phyloP scores from a whole-genome alignment of 1,284 basidiomycete species.

The Meira nashicola region DNA sequence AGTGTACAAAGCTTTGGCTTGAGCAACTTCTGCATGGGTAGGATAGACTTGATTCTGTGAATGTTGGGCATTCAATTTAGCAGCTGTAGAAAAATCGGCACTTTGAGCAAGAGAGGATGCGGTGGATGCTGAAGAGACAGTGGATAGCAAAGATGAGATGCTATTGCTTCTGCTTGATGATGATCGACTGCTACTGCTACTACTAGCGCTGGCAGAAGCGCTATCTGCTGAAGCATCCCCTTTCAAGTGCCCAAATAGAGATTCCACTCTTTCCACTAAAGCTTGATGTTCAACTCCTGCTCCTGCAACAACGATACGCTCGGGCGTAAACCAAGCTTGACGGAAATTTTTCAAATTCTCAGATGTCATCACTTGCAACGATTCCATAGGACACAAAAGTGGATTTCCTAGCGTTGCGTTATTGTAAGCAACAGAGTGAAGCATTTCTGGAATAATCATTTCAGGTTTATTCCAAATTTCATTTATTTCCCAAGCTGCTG shows the following conservation, averaged over 20 bases:
- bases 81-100: neutral
- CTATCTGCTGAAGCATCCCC: conserved; percentile 12
- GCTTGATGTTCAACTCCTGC: conserved; percentile 85
- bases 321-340: conserved; percentile 81
- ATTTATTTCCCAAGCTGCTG: conserved; percentile 85
- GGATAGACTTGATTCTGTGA: neutral
- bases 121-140: neutral
- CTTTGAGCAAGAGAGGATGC: neutral
- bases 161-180: neutral
- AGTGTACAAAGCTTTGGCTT: conserved; percentile 66
- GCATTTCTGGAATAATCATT: conserved; percentile 85
- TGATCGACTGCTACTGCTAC: neutral
- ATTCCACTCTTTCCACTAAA: conserved; percentile 76
- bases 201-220: neutral
- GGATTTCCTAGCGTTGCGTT: conserved; percentile 79
- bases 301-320: conserved; percentile 88
- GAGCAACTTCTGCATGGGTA: neutral
- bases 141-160: neutral
- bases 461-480: conserved; percentile 87
- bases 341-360: conserved; percentile 66
- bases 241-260: conserved; percentile 68
- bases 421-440: conserved; percentile 80
- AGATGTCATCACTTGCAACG: conserved; percentile 68
- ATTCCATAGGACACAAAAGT: conserved; percentile 78
- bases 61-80: conserved; percentile 1